These are phyloP conservation scores for Hapsidospora chrysogenum DNA, from an alignment of 495 filamentous ascomycete genomes.

Conservation along the genomic window DNA sequence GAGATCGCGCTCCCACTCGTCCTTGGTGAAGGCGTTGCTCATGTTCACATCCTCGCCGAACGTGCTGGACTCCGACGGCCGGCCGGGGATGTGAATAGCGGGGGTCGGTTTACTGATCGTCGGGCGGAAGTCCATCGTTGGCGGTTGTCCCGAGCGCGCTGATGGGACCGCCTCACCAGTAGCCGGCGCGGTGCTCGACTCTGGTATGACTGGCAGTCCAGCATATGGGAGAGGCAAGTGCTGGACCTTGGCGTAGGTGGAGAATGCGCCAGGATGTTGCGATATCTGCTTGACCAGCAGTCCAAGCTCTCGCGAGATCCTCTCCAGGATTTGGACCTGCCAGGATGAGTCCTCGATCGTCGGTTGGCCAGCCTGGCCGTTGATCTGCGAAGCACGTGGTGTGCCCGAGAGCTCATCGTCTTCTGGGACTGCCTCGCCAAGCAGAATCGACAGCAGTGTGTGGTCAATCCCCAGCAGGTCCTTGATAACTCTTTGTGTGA, in stretches of 20 bases:
- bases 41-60: constrained; percentile 7
- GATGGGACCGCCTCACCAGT: constrained; percentile 6
- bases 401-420: constrained; percentile 31
- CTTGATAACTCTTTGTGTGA: constrained; percentile 72
- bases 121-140: constrained; percentile 29
- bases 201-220: constrained; percentile 36
- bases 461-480: constrained; percentile 90
- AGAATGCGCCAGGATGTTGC: constrained; percentile 60
- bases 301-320: constrained; percentile 76
- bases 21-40: constrained; percentile 27
- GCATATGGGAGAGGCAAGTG: constrained; percentile 36
- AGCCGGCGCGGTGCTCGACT: constrained; percentile 16
- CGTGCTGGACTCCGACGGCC: constrained; percentile 6
- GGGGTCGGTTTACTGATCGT: constrained; percentile 16
- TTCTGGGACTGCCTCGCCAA: constrained; percentile 64
- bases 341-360: constrained; percentile 47
- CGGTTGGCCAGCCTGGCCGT: constrained; percentile 14
- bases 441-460: constrained; percentile 61
- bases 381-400: constrained; percentile 14
- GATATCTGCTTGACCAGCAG: constrained; percentile 67
- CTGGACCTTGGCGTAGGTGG: constrained; percentile 45
- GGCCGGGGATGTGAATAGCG: constrained; percentile 12
- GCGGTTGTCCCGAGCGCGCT: constrained; percentile 5
- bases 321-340: constrained; percentile 63
- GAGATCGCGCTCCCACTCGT: constrained; percentile 80